Evolutionary conservation across 2,329 filamentous ascomycete genomes (phyloP).

Genomic region (Huntiella abstrusa): DNA sequence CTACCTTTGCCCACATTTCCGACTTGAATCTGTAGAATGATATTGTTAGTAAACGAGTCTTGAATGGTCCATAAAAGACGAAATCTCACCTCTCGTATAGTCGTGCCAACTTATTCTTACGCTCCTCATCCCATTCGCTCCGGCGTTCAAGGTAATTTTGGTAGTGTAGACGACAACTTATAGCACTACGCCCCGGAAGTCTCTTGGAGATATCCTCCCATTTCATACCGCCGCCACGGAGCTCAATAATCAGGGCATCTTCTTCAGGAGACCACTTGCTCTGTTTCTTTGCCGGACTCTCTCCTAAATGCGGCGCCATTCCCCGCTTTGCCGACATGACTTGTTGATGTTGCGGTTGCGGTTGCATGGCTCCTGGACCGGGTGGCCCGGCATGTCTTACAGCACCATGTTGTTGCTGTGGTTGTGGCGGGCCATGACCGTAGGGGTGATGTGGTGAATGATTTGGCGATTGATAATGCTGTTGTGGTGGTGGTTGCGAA

Average conservation of each 20-base stretch:
- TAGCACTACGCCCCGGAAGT: constrained; percentile 75
- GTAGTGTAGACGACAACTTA: constrained; percentile 86
- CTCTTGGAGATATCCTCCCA: constrained; percentile 96
- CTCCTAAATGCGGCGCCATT: constrained; percentile 35
- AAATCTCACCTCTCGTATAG: constrained; percentile 73
- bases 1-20: constrained; percentile 94
- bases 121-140: constrained; percentile 91
- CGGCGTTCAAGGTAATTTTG: constrained; percentile 91
- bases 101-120: constrained; percentile 88
- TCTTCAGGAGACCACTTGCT: constrained; percentile 94
- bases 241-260: constrained; percentile 80
- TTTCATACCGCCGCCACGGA: constrained; percentile 83
- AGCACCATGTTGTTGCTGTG: background rate
- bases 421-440: background rate
- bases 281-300: constrained; percentile 75
- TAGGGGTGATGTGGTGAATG: constrained; percentile 1
- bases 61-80: background rate
- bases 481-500: constrained; percentile 1
- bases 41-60: constrained; percentile 7
- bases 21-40: constrained; percentile 60
- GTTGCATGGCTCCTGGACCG: background rate
- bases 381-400: constrained; percentile 2
- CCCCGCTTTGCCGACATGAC: constrained; percentile 23
- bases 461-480: background rate
- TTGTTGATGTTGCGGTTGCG: constrained; percentile 14